Evolutionary conservation across 768 basidiomycete genomes (phyloP), one percentile per base, ranked within the genome.

Genomic region (Clavaria fumosa): DNA sequence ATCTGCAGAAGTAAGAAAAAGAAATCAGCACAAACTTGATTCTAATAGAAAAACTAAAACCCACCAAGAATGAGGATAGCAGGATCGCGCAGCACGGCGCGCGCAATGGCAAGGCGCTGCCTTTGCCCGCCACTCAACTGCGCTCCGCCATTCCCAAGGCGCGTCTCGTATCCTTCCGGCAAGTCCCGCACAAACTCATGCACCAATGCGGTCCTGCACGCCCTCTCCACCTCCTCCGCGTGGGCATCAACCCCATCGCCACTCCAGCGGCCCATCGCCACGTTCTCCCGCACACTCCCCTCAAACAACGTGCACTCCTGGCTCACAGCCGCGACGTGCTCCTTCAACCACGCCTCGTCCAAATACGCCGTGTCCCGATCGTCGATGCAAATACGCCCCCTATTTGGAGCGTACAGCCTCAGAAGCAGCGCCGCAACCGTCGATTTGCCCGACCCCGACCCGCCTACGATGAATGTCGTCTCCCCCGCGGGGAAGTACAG

Each of bases 381-480:
- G 50, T 86, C 83, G 23, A 83, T 58, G 19, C 68, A 62, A 36
- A 84, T 69, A 5, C 60, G 59, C 3, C 81, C 82, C 21, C 49
- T 45, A 19, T 60, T 56, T 1, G 75, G 64, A 9, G 58, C 48
- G 56, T 85, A 84, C 50, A 80, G 55, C 6, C 74, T 66, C 17
- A 81, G 65, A 0, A 85, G 63, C 7, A 86, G 64, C 39, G 75
- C 68, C 0, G 78, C 80, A 44, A 85, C 62, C 2, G 83, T 85
- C 3, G 72, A 77, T 60, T 86, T 86, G 14, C 82, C 82, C 1
- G 72, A 78, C 10, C 83, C 82, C 1, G 78, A 81, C 9, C 72
- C 69, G 31, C 82, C 83, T 37, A 85, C 80, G 42, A 85, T 73
- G 56, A 81, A 86, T 0, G 81, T 84, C 4, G 66, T 81, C 50